Conservation (phyloP, 1,284 basidiomycete species). For the Leccinum pachyderme region DNA sequence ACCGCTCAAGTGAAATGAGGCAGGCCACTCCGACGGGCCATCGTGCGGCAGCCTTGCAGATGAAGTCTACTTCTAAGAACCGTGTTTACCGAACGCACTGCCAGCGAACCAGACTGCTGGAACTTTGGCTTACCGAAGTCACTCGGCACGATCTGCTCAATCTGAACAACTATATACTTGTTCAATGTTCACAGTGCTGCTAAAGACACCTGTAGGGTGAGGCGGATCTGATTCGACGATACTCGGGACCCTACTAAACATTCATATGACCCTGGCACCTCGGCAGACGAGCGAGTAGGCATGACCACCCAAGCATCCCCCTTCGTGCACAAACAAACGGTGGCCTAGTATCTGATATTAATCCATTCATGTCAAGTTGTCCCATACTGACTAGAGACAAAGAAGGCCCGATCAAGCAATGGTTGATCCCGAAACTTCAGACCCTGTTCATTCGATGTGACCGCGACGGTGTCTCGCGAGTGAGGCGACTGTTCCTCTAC, state of each 20-base stretch:
- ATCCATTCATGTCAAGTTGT: too few species aligned
- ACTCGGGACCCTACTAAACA: too few species aligned
- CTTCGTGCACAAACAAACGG: too few species aligned
- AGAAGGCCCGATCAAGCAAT: neutral
- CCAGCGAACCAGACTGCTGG: neutral
- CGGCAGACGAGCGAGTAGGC: too few species aligned
- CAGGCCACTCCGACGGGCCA: neutral
- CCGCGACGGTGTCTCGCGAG: neutral
- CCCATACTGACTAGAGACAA: neutral
- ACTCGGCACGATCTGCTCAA: neutral
- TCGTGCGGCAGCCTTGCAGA: neutral
- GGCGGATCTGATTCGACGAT: neutral
- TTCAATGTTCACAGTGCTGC: neutral
- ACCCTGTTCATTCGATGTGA: conserved; percentile 10
- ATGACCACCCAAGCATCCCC: too few species aligned
- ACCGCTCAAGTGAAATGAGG: neutral
- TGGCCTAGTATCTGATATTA: too few species aligned
- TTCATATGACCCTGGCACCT: too few species aligned
- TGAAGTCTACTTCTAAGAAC: neutral
- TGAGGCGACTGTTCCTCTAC: conserved; percentile 4
- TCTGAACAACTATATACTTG: neutral
- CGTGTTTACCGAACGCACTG: neutral
- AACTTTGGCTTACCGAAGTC: neutral
- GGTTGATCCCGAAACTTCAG: neutral
- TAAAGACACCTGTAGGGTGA: neutral